These are phyloP conservation scores for Dictyostelium firmibasis DNA, from an alignment of 78 protist genomes.

Conservation along the genomic window DNA sequence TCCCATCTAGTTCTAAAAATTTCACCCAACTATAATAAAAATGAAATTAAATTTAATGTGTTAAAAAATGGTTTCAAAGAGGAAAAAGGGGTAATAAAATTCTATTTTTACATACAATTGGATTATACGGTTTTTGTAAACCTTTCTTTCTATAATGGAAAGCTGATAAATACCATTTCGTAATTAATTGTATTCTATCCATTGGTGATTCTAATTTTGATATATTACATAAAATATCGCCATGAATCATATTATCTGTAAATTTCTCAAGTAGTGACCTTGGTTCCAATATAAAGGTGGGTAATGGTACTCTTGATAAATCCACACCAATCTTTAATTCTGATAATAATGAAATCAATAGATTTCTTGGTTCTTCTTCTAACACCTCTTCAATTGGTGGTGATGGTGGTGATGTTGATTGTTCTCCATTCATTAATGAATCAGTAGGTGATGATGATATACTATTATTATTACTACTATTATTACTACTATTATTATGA, in stretches of 20 bases:
- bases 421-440: background rate
- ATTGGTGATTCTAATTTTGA: slow-evolving; percentile 65
- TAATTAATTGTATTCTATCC: slow-evolving; percentile 80
- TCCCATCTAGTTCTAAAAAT: slow-evolving; percentile 86
- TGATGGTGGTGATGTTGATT: background rate
- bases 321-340: slow-evolving; percentile 91
- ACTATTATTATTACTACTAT: background rate
- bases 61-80: no score
- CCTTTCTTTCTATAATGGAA: slow-evolving; percentile 89
- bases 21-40: slow-evolving; percentile 88
- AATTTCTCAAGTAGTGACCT: slow-evolving; percentile 91
- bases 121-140: slow-evolving; percentile 97
- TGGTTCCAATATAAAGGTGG: slow-evolving; percentile 96
- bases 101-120: slow-evolving; percentile 30
- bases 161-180: slow-evolving; percentile 93
- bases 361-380: slow-evolving; percentile 67
- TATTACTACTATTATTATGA: background rate
- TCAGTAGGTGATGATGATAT: background rate
- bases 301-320: slow-evolving; percentile 90
- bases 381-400: slow-evolving; percentile 13
- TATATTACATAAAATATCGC: slow-evolving; percentile 34
- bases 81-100: no score
- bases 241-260: slow-evolving; percentile 73
- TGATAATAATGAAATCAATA: slow-evolving; percentile 55
- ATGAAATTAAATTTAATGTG: background rate